Evolutionary conservation across 1,284 basidiomycete genomes (phyloP).

Genomic region (Calocybe gambosa): DNA sequence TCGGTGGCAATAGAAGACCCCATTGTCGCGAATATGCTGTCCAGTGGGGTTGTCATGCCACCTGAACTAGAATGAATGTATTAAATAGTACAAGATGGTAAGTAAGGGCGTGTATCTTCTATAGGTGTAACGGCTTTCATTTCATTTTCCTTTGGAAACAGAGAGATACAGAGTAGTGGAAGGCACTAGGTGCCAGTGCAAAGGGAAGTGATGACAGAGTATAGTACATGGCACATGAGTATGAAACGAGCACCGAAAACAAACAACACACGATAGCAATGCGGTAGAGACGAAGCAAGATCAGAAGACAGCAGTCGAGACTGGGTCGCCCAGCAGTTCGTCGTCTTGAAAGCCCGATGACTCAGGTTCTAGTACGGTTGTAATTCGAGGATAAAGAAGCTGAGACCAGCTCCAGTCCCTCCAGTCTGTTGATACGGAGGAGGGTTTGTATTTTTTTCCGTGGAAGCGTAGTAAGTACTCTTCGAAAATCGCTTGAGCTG

Average conservation of each 20-base stretch:
- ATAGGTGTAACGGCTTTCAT: too few species aligned
- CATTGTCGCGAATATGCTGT: constrained; percentile 41
- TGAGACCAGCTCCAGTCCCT: constrained; percentile 36
- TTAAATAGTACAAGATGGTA: neutral
- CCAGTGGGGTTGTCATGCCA: constrained; percentile 48
- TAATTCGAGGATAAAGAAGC: constrained; percentile 26
- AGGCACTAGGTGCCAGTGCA: neutral
- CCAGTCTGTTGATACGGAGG: constrained; percentile 20
- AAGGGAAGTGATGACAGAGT: neutral
- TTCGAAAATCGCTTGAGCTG: constrained; percentile 19
- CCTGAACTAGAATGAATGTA: constrained; percentile 34
- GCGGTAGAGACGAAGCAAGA: neutral
- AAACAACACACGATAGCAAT: constrained; percentile 1
- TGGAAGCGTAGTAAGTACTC: constrained; percentile 28
- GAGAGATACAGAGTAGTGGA: too few species aligned
- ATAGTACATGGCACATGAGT: neutral
- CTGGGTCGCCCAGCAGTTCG: neutral
- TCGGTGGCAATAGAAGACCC: constrained; percentile 31
- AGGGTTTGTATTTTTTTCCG: constrained; percentile 20
- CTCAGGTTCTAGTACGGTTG: constrained; percentile 1
- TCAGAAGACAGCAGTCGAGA: constrained; percentile 7
- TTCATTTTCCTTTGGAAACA: too few species aligned
- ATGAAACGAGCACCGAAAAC: constrained; percentile 2
- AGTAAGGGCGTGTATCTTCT: too few species aligned
- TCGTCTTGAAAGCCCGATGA: constrained; percentile 2